Conservation (phyloP, 345 rosid species). For the Fremontodendron californicum region DNA sequence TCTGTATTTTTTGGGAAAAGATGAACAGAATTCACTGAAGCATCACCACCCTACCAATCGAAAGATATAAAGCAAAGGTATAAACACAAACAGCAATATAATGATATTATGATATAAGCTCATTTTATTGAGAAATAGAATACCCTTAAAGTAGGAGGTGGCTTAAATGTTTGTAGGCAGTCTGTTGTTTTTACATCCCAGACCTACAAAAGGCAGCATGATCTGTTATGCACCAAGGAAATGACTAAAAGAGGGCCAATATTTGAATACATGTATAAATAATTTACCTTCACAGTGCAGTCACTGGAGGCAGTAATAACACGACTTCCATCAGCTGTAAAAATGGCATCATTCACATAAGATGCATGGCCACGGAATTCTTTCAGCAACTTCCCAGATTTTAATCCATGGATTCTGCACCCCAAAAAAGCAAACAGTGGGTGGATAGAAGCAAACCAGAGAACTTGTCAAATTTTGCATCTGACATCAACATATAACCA, state of each 20-base stretch:
- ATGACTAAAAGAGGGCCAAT: not conserved
- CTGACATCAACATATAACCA: not conserved
- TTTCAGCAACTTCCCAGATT: constrained; percentile 93
- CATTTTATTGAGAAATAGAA: not conserved
- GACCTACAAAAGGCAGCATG: constrained; percentile 43
- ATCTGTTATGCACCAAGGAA: constrained; percentile 1
- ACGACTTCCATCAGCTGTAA: constrained; percentile 84
- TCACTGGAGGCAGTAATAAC: constrained; percentile 91
- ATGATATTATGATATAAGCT: constrained; percentile 19
- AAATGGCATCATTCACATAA: constrained; percentile 90
- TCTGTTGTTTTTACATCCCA: constrained; percentile 97
- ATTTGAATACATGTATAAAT: not conserved
- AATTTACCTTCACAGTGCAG: constrained; percentile 72
- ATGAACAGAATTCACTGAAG: constrained; percentile 96
- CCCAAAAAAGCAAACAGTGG: constrained; percentile 3
- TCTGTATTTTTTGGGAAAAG: constrained; percentile 83
- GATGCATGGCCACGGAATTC: constrained; percentile 92
- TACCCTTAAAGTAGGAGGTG: constrained; percentile 95
- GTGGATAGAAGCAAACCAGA: not conserved
- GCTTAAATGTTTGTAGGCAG: constrained; percentile 88
- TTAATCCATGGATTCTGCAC: constrained; percentile 88
- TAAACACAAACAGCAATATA: not conserved
- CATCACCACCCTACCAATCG: constrained; percentile 78
- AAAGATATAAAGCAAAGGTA: constrained; percentile 13
- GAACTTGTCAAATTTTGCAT: not conserved